phyloP scores from a whole-genome alignment of 305 asterid species.

The Fraxinus sp. region DNA sequence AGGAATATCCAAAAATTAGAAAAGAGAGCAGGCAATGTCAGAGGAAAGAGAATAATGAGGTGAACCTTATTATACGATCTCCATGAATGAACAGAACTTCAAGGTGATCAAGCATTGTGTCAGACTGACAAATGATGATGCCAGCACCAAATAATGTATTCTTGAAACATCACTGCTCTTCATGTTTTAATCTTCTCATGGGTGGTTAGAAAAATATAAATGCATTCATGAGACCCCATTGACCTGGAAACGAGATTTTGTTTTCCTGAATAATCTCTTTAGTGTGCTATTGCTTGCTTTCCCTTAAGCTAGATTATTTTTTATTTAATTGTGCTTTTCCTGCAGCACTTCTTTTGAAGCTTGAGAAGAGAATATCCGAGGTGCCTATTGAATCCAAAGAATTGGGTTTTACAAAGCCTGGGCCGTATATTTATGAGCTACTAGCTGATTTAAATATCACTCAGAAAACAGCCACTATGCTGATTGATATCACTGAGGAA shows the following conservation, averaged over 20 bases:
- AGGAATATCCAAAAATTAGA: not conserved
- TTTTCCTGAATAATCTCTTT: conserved; percentile 5
- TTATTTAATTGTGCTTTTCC: conserved; percentile 30
- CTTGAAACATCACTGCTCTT: conserved; percentile 20
- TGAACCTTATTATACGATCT: not conserved
- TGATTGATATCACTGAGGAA: conserved; percentile 72
- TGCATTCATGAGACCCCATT: not conserved
- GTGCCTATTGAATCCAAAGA: conserved; percentile 86
- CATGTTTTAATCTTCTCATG: conserved; percentile 14
- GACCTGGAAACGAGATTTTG: not conserved
- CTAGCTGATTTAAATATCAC: conserved; percentile 79
- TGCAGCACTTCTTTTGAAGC: conserved; percentile 94
- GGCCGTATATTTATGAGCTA: conserved; percentile 90
- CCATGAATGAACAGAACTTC: not conserved
- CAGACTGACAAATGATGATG: not conserved
- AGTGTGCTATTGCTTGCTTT: conserved; percentile 15
- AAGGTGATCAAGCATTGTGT: not conserved
- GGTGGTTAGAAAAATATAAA: conserved; percentile 8
- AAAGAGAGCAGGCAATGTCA: not conserved
- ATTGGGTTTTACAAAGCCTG: conserved; percentile 86
- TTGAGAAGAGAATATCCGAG: conserved; percentile 83
- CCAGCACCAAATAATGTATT: not conserved
- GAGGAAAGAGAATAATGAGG: not conserved
- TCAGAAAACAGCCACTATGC: conserved; percentile 64
- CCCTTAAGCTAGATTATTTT: conserved; percentile 20